Evolutionary conservation across 345 rosid genomes (phyloP).

Genomic region (Erucastrum elatum): DNA sequence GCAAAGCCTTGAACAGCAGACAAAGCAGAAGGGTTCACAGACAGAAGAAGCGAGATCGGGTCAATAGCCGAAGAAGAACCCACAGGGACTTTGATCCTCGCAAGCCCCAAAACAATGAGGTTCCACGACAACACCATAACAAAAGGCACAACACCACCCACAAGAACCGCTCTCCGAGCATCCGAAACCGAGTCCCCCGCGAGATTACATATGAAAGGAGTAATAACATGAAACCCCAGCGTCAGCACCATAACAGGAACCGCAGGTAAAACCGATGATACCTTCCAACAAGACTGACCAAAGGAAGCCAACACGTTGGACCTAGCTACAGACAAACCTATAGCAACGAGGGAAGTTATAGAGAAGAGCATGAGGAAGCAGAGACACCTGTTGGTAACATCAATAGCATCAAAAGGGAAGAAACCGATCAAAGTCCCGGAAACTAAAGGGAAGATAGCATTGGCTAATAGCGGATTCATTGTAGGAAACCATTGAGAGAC

Average conservation of each 20-base stretch:
- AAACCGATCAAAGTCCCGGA: constrained; percentile 55
- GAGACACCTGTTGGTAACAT: constrained; percentile 57
- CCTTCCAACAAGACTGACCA: constrained; percentile 58
- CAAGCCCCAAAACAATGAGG: constrained; percentile 82
- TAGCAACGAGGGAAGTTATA: constrained; percentile 62
- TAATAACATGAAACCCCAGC: constrained; percentile 89
- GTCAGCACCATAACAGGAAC: constrained; percentile 84
- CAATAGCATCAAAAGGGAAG: constrained; percentile 71
- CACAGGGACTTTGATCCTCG: constrained; percentile 47
- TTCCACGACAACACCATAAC: constrained; percentile 88
- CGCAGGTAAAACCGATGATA: constrained; percentile 68
- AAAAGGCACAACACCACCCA: constrained; percentile 75
- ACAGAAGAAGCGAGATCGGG: constrained; percentile 78
- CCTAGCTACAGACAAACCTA: constrained; percentile 78
- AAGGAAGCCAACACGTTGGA: constrained; percentile 61
- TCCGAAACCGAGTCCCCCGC: constrained; percentile 64
- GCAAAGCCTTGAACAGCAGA: constrained; percentile 90
- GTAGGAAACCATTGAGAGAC: constrained; percentile 74
- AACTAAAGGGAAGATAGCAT: constrained; percentile 61
- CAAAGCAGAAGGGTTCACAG: constrained; percentile 81
- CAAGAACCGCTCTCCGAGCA: constrained; percentile 72
- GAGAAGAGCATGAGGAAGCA: constrained; percentile 77
- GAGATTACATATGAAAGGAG: constrained; percentile 81
- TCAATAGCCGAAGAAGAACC: constrained; percentile 44
- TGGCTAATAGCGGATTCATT: constrained; percentile 61